Conservation (phyloP, 78 protist genomes). For the Dictyostelium intermedium region DNA sequence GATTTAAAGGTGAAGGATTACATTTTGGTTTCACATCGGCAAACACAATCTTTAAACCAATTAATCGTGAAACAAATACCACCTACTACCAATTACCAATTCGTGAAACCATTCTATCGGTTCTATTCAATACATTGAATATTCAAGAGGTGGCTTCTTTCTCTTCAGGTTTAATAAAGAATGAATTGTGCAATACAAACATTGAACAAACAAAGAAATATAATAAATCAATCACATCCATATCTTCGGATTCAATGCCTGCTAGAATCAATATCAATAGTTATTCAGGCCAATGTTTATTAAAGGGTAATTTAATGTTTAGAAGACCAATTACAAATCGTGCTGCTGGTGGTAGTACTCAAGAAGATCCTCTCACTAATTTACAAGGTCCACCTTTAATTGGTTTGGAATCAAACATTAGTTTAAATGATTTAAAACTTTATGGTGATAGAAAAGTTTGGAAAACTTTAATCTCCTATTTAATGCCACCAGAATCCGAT, state of each 20-base stretch:
- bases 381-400: constrained; percentile 47
- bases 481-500: constrained; percentile 63
- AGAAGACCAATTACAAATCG: constrained; percentile 54
- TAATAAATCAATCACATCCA: constrained; percentile 52
- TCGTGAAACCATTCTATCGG: constrained; percentile 53
- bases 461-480: constrained; percentile 46
- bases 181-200: neutral
- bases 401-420: constrained; percentile 58
- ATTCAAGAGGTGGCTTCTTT: constrained; percentile 23
- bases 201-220: neutral
- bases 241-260: constrained; percentile 40
- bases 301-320: constrained; percentile 64
- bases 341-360: too few relatives aligned
- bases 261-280: constrained; percentile 51
- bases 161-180: neutral
- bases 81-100: constrained; percentile 34
- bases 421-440: constrained; percentile 31
- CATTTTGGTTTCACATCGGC: constrained; percentile 69
- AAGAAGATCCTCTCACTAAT: constrained; percentile 16
- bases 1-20: constrained; percentile 55
- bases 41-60: constrained; percentile 46
- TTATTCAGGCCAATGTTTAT: constrained; percentile 46
- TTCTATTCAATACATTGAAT: constrained; percentile 3
- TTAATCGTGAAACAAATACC: neutral
- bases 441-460: constrained; percentile 47